Conservation (phyloP, 2,329 filamentous ascomycete species). For the Rosellinia necatrix region DNA sequence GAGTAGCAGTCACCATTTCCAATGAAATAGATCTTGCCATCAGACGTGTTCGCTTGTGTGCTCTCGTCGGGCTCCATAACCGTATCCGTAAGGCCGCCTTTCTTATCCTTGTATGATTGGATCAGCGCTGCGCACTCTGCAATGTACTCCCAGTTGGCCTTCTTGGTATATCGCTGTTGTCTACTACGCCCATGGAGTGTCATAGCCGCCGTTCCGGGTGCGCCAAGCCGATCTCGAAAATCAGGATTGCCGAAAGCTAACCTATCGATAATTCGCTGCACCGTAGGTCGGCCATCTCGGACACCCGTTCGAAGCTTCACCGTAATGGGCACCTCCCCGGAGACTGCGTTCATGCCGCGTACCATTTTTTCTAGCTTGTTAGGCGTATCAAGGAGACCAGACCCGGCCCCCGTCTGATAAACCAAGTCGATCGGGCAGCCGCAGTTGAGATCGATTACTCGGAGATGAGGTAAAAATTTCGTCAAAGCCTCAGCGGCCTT, state of each 20-base stretch:
- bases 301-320: constrained; percentile 95
- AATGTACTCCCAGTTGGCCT: constrained; percentile 95
- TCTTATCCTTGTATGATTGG: constrained; percentile 74
- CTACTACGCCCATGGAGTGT: constrained; percentile 92
- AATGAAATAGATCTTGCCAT: constrained; percentile 82
- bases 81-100: constrained; percentile 73
- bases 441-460: constrained; percentile 94
- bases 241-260: constrained; percentile 81
- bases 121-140: constrained; percentile 85
- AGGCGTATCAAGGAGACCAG: constrained; percentile 85
- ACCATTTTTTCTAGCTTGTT: constrained; percentile 93
- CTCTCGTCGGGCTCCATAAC: constrained; percentile 75
- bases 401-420: constrained; percentile 85
- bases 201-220: constrained; percentile 88
- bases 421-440: constrained; percentile 97
- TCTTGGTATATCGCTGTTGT: constrained; percentile 90
- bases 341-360: constrained; percentile 93
- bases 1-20: constrained; percentile 98
- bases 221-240: constrained; percentile 69
- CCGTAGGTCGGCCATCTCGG: constrained; percentile 76
- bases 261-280: constrained; percentile 79
- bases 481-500: constrained; percentile 86
- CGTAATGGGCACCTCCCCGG: constrained; percentile 87
- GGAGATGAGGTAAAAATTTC: constrained; percentile 77
- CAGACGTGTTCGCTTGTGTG: constrained; percentile 67